Conservation (phyloP, 1,284 basidiomycete genomes). For the Inonotus hispidus region DNA sequence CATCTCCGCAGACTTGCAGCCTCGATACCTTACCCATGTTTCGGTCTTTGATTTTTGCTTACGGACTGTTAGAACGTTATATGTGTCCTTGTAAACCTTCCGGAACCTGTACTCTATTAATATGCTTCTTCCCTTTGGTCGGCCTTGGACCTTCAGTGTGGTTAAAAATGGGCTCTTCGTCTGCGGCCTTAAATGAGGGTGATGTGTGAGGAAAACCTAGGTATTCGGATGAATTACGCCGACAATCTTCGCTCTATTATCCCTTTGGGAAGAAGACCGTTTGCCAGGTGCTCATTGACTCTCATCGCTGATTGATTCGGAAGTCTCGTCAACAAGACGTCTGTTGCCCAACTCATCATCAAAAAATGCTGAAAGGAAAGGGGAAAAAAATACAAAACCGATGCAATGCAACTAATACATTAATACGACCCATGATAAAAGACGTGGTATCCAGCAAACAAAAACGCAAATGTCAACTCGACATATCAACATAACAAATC, state of each 20-base stretch:
- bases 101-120: too few relatives aligned
- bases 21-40: not conserved
- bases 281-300: too few relatives aligned
- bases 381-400: not conserved
- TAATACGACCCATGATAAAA: not conserved
- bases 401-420: not conserved
- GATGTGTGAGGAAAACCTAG: too few relatives aligned
- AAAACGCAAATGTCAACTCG: not conserved
- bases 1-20: not conserved
- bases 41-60: not conserved
- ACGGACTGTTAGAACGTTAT: not conserved
- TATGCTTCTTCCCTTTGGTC: too few relatives aligned
- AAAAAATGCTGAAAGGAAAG: not conserved
- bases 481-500: not conserved
- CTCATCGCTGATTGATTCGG: too few relatives aligned
- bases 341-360: not conserved
- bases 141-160: too few relatives aligned
- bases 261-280: too few relatives aligned
- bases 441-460: constrained; percentile 1
- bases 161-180: too few relatives aligned
- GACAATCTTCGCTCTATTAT: too few relatives aligned
- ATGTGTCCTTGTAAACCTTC: too few relatives aligned
- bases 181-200: too few relatives aligned
- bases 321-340: not conserved
- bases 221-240: too few relatives aligned